These are phyloP conservation scores for Rhodotorula diobovata DNA, from an alignment of 768 basidiomycete genomes.

Conservation along the genomic window DNA sequence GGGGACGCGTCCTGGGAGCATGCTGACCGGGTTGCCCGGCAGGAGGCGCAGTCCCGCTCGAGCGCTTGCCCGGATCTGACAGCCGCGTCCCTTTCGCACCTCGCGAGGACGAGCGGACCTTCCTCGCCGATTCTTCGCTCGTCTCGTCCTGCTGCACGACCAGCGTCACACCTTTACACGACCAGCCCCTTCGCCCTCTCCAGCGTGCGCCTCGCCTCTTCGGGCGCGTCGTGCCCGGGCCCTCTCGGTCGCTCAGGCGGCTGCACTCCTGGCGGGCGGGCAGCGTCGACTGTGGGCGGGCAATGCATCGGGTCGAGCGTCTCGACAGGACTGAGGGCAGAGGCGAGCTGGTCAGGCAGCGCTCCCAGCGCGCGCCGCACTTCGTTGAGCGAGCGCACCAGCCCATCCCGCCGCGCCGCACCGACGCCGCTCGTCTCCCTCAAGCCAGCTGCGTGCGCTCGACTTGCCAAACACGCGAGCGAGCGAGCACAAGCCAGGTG, in stretches of 20 bases:
- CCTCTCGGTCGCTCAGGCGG: too few species aligned
- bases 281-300: background rate
- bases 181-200: background rate
- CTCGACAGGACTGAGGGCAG: background rate
- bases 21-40: too few species aligned
- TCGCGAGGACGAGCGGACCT: too few species aligned
- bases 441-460: background rate
- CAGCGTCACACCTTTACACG: accelerated
- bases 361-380: background rate
- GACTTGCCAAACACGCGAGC: background rate
- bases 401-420: background rate
- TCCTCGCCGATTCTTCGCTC: too few species aligned
- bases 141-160: too few species aligned
- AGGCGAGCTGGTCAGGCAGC: background rate
- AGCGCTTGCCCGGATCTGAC: too few species aligned
- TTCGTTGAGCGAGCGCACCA: background rate
- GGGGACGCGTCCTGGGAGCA: too few species aligned
- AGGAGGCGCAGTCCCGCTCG: too few species aligned
- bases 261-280: background rate
- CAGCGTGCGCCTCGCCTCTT: background rate
- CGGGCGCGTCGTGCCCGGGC: background rate
- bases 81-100: too few species aligned
- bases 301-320: too few species aligned
- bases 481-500: too few species aligned
- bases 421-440: background rate